A percentile compares a stretch with the other conserved stretches of the same genome.
Evolutionary conservation across 257 asterid species (phyloP).

Genomic region (Schizonepeta tenuifolia): DNA sequence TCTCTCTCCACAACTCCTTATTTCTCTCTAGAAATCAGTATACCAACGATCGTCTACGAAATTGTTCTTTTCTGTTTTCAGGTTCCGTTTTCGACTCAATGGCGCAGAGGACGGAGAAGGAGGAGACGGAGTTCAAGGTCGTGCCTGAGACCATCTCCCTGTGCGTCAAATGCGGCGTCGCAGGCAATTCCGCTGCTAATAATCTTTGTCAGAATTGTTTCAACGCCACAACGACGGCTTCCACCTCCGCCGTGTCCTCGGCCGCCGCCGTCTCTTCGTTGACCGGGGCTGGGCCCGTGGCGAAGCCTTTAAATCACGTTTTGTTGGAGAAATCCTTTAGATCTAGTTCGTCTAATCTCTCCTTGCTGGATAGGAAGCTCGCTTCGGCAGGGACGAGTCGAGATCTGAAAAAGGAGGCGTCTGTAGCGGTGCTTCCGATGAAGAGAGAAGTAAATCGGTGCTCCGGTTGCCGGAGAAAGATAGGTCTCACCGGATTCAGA

Average conservation of each 20-base stretch:
- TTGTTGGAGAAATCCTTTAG: slow-evolving; percentile 49
- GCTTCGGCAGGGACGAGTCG: slow-evolving; percentile 38
- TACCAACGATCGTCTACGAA: neutral
- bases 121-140: slow-evolving; percentile 78
- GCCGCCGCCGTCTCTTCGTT: slow-evolving; percentile 30
- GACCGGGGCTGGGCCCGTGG: slow-evolving; percentile 25
- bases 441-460: slow-evolving; percentile 79
- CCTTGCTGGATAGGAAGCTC: slow-evolving; percentile 42
- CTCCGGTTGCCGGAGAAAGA: slow-evolving; percentile 87
- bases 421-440: slow-evolving; percentile 24
- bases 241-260: slow-evolving; percentile 39
- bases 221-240: slow-evolving; percentile 44
- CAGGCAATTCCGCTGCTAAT: slow-evolving; percentile 53
- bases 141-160: slow-evolving; percentile 71
- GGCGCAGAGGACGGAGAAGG: slow-evolving; percentile 91
- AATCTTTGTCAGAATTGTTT: slow-evolving; percentile 66
- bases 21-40: slow-evolving; percentile 11
- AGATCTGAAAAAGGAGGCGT: slow-evolving; percentile 45
- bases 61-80: neutral
- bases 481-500: slow-evolving; percentile 83
- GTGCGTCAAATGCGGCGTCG: slow-evolving; percentile 72
- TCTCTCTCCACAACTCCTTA: neutral
- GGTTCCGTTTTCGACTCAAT: slow-evolving; percentile 30
- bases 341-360: slow-evolving; percentile 44
- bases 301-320: slow-evolving; percentile 23